A percentile compares a stretch with the other conserved stretches of the same genome.
Evolutionary conservation across 805 yeast genomes (phyloP).

Genomic region (Debaryomyces castellii): DNA sequence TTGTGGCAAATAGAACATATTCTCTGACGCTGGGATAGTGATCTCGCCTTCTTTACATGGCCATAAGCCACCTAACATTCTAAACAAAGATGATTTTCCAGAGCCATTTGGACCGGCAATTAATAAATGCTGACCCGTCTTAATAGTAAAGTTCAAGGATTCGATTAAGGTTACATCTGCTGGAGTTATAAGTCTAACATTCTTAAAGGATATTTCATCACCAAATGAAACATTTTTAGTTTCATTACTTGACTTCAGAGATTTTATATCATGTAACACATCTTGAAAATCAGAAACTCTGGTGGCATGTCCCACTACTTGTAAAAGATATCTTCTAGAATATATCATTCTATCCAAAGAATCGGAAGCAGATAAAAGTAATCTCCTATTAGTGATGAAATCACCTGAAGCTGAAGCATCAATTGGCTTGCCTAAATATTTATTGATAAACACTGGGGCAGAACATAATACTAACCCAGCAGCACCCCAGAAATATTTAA

Average conservation of each 20-base stretch:
- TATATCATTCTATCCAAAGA: conserved; percentile 85
- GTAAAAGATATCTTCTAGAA: conserved; percentile 80
- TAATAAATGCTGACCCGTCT: conserved; percentile 79
- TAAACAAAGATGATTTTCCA: conserved; percentile 89
- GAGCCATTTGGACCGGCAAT: conserved; percentile 97
- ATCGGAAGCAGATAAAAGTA: conserved; percentile 79
- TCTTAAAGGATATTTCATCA: conserved; percentile 65
- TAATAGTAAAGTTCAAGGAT: conserved; percentile 66
- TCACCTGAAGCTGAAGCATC: conserved; percentile 64
- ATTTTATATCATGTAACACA: conserved; percentile 51
- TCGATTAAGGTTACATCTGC: conserved; percentile 71
- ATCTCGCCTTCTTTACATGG: conserved; percentile 64
- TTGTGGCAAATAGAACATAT: conserved; percentile 88
- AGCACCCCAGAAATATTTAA: conserved; percentile 95
- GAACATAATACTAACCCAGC: conserved; percentile 87
- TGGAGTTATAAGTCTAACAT: conserved; percentile 85
- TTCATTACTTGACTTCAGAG: conserved; percentile 12
- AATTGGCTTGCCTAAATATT: conserved; percentile 46
- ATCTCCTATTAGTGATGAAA: conserved; percentile 84
- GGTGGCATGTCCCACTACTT: conserved; percentile 76
- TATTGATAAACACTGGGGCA: conserved; percentile 75
- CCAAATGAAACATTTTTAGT: conserved; percentile 27
- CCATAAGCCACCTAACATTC: conserved; percentile 93
- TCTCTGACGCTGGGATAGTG: conserved; percentile 61
- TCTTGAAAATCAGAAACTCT: conserved; percentile 71